Evolutionary conservation across 768 basidiomycete species (phyloP).

Genomic region (Dictyophora rubrovolvata): DNA sequence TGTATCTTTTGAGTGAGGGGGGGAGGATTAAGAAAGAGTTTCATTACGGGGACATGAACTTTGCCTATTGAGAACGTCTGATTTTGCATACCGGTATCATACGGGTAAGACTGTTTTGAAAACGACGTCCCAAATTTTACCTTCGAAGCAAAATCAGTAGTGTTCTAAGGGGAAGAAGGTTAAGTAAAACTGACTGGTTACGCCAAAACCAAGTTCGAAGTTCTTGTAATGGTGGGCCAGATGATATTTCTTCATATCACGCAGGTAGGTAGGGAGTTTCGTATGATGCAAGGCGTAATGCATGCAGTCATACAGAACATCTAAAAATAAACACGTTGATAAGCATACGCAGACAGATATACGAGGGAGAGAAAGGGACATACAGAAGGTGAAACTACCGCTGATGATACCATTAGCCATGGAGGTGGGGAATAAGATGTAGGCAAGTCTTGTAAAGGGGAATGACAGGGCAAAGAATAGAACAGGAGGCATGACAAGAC

Average conservation of each 20-base stretch:
- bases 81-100: constrained; percentile 20
- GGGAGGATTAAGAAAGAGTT: too few species aligned
- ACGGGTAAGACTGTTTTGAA: constrained; percentile 75
- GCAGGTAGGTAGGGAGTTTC: constrained; percentile 73
- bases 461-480: constrained; percentile 67
- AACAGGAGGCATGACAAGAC: constrained; percentile 94
- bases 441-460: constrained; percentile 82
- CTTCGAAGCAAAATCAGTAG: constrained; percentile 23
- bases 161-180: background rate
- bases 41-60: too few species aligned
- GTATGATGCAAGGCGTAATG: constrained; percentile 92
- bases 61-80: too few species aligned
- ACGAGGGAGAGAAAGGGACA: constrained; percentile 19
- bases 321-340: constrained; percentile 25
- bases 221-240: constrained; percentile 98
- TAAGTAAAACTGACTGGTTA: constrained; percentile 55
- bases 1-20: too few species aligned
- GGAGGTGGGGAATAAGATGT: constrained; percentile 70
- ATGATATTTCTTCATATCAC: constrained; percentile 94
- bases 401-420: constrained; percentile 89
- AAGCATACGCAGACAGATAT: background rate
- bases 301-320: constrained; percentile 81
- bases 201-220: constrained; percentile 94
- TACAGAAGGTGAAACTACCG: constrained; percentile 70
- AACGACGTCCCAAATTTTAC: constrained; percentile 90